phyloP scores from a whole-genome alignment of 805 yeast species.

The Candida saitoana region DNA sequence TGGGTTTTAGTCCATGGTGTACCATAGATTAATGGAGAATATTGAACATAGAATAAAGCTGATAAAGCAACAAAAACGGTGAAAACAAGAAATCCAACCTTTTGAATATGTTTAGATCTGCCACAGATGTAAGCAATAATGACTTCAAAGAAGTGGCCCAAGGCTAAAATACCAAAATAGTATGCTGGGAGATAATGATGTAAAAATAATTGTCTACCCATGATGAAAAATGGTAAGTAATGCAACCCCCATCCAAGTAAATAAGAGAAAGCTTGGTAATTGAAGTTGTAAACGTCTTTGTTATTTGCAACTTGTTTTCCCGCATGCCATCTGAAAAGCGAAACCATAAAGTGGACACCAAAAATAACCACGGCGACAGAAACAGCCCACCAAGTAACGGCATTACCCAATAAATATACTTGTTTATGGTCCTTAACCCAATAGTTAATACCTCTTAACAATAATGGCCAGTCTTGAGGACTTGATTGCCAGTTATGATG shows the following conservation, averaged over 20 bases:
- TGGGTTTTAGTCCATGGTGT: conserved; percentile 67
- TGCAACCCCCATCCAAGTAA: conserved; percentile 70
- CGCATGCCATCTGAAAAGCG: conserved; percentile 60
- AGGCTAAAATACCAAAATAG: conserved; percentile 76
- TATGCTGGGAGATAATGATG: conserved; percentile 93
- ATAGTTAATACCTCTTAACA: conserved; percentile 75
- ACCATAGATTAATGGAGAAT: conserved; percentile 76
- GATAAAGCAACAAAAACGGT: conserved; percentile 47
- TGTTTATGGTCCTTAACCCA: conserved; percentile 63
- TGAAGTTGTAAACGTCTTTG: conserved; percentile 59
- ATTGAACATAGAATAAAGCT: conserved; percentile 51
- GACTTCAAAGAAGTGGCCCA: conserved; percentile 65
- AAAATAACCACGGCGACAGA: conserved; percentile 52
- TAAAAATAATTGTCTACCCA: conserved; percentile 90
- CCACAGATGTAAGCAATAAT: conserved; percentile 38
- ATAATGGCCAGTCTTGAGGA: conserved; percentile 72
- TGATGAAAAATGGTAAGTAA: conserved; percentile 70
- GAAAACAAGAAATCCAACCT: conserved; percentile 43
- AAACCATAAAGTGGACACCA: conserved; percentile 42
- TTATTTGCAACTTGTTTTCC: conserved; percentile 41
- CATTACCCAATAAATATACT: conserved; percentile 73
- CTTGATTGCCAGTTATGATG: conserved; percentile 69
- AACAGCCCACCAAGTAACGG: conserved; percentile 74
- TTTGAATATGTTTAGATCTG: conserved; percentile 37
- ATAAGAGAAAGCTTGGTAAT: conserved; percentile 58